Base-by-base conservation (phyloP, 2,329 filamentous ascomycete genomes). In the Botrytis pseudocinerea region DNA sequence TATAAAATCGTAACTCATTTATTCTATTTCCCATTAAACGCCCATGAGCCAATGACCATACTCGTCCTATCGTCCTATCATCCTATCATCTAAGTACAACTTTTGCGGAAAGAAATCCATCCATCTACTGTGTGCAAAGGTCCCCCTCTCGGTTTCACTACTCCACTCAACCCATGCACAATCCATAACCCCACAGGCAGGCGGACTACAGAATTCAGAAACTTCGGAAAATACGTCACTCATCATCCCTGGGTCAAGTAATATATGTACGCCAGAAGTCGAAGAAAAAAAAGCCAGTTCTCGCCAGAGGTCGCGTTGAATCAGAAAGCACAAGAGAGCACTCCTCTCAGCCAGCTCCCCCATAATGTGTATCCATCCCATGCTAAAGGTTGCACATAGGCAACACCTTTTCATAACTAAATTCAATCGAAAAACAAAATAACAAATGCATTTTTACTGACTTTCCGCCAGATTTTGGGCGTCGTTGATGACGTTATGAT, bases 401-500 rank as follows among this genome's bases (percentile, higher is more conserved):
- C n/a, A n/a, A 54, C 48, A 54, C 61, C 64, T 48, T 40, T 48
- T 28, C 40, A 57, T 62, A 59, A 70, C 32, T 59, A 48, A 70
- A 68, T 57, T 72, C 28, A 46, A 57, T 63, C 48, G 44, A 73
- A 73, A 66, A n/a, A 66, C 51, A 57, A 57, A 57, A 57, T 57
- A 62, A 44, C 20, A 70, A 40, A 57, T 54, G 35, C 42, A 72
- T 51, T 38, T 72, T 65, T 73, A 74, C 48, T 72, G 75, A 72
- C 76, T 71, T 48, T 79, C 76, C 48, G 73, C 73, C 75, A 77
- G 75, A 44, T 69, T 71, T 70, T 77, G 75, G 66, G 68, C 74
- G 77, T 73, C 74, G 42, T 78, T 94, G 76, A 97, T 94, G 76
- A 97, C 92, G 81, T 98, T 98, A 85, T 98, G 96, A 84, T 98